These are phyloP conservation scores for Nidula niveotomentosa DNA, from an alignment of 1,284 basidiomycete species.

Conservation along the genomic window DNA sequence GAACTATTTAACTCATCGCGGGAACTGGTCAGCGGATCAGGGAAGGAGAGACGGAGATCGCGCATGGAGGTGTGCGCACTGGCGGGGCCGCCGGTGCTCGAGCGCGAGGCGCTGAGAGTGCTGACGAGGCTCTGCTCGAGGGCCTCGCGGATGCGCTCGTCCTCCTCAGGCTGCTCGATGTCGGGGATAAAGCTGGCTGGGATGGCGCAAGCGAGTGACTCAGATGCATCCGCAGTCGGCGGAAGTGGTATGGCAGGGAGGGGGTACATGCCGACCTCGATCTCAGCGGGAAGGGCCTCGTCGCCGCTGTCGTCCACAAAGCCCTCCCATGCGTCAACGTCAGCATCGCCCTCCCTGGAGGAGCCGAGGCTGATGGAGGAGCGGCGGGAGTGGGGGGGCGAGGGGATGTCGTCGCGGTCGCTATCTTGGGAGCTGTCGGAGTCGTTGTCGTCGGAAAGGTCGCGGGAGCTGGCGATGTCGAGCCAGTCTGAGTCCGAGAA, in stretches of 20 bases:
- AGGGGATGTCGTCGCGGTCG: constrained; percentile 54
- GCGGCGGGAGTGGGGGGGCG: constrained; percentile 56
- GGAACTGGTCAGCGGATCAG: constrained; percentile 72
- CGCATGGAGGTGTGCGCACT: constrained; percentile 58
- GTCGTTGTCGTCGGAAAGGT: constrained; percentile 62
- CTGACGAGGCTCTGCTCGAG: constrained; percentile 79
- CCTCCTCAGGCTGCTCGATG: constrained; percentile 42
- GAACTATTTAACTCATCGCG: constrained; percentile 54
- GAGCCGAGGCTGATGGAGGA: constrained; percentile 68
- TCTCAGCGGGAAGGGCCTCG: constrained; percentile 35
- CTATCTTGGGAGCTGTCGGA: constrained; percentile 59
- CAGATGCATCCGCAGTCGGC: constrained; percentile 23
- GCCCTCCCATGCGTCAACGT: constrained; percentile 70
- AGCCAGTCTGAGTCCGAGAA: constrained; percentile 81
- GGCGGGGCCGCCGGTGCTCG: constrained; percentile 48
- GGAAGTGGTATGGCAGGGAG: constrained; percentile 27
- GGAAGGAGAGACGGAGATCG: constrained; percentile 75
- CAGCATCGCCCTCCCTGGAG: constrained; percentile 55
- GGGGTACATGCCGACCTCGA: constrained; percentile 28
- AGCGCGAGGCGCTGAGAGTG: constrained; percentile 69
- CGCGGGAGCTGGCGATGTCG: constrained; percentile 65
- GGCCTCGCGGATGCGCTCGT: constrained; percentile 64
- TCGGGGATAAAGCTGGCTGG: constrained; percentile 23
- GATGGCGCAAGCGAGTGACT: constrained; percentile 10
- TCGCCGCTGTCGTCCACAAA: constrained; percentile 59